These are phyloP conservation scores for Plasmodium fragile DNA, from an alignment of 169 alveolate genomes.

Conservation along the genomic window DNA sequence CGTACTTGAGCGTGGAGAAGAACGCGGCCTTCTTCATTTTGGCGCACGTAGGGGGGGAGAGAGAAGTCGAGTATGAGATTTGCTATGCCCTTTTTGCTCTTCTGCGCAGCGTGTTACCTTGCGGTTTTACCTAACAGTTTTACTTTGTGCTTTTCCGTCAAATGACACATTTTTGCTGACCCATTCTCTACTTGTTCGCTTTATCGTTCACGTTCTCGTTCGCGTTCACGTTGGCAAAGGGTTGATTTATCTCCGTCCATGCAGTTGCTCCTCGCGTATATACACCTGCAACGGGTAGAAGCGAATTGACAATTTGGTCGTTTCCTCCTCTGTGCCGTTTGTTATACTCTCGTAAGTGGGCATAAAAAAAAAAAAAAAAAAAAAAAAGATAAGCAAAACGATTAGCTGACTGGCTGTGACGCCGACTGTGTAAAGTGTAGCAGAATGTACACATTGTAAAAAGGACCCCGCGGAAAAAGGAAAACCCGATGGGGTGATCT, in stretches of 20 bases:
- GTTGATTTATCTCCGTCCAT: neutral
- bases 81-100: neutral
- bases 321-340: neutral
- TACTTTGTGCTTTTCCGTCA: neutral
- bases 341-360: neutral
- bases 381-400: neutral
- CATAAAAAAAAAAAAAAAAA: neutral
- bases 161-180: neutral
- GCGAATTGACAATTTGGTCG: neutral
- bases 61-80: neutral
- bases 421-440: neutral
- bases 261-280: neutral
- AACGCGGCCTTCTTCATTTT: slow-evolving; percentile 2
- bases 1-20: slow-evolving; percentile 3
- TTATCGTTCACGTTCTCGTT: no score
- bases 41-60: neutral
- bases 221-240: neutral
- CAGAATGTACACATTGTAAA: neutral
- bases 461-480: neutral
- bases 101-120: neutral
- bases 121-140: neutral
- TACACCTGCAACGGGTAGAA: neutral
- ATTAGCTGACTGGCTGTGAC: neutral
- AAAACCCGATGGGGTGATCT: neutral
- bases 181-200: neutral